Evolutionary conservation across 805 yeast genomes (phyloP).

Genomic region (Sugiyamaella floridensis): DNA sequence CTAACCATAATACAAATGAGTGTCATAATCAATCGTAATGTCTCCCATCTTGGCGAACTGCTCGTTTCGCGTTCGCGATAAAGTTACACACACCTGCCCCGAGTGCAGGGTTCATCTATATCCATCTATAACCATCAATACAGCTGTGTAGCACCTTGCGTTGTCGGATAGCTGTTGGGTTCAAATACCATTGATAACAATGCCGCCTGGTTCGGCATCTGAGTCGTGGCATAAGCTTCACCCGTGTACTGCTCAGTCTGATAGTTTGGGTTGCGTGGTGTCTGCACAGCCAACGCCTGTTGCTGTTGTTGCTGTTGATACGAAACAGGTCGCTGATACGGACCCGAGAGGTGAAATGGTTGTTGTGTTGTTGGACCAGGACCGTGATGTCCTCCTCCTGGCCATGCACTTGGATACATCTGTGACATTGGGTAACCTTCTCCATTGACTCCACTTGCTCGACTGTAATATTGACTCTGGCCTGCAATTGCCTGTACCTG

Average conservation of each 20-base stretch:
- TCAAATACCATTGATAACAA: conserved; percentile 16
- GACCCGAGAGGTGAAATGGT: background rate
- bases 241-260: background rate
- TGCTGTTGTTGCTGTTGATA: background rate
- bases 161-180: conserved; percentile 1
- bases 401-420: background rate
- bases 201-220: background rate
- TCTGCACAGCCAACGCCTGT: background rate
- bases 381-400: no score
- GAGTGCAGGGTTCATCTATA: background rate
- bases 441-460: background rate
- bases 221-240: background rate
- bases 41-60: background rate
- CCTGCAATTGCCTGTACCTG: background rate
- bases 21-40: background rate
- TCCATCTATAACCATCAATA: background rate
- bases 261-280: background rate
- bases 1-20: background rate
- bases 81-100: background rate
- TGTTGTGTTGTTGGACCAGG: background rate
- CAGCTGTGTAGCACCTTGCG: background rate
- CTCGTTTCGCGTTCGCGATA: background rate
- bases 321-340: background rate
- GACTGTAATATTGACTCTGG: background rate
- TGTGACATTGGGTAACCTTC: background rate